Evolutionary conservation across 345 rosid genomes (phyloP).

Genomic region (Euphorbia lathyris): DNA sequence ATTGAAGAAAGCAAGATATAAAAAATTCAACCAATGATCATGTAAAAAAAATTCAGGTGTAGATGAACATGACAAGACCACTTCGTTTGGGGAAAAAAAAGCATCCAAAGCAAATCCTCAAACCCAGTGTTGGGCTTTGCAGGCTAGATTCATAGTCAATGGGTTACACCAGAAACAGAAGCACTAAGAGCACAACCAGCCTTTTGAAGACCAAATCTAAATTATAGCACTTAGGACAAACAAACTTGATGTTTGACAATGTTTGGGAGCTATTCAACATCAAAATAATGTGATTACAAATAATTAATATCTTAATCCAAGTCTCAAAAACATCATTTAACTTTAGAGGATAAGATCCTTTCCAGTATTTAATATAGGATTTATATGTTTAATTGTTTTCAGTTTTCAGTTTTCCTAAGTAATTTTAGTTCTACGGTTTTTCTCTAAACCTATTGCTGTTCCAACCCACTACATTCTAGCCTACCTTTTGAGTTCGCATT

Average conservation of each 20-base stretch:
- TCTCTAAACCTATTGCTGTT: neutral
- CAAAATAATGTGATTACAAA: neutral
- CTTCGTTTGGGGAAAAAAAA: neutral
- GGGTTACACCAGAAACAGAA: neutral
- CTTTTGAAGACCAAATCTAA: neutral
- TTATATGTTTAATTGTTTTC: neutral
- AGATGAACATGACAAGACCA: neutral
- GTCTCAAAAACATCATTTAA: neutral
- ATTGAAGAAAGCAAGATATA: neutral
- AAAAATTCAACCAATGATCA: neutral
- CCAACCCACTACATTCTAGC: neutral
- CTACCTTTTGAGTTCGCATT: neutral
- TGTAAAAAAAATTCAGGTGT: neutral
- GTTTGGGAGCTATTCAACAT: neutral
- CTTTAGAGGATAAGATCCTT: neutral
- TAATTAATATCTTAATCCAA: neutral
- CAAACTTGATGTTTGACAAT: neutral
- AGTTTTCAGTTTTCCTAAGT: no score
- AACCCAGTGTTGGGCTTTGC: neutral
- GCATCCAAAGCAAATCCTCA: neutral
- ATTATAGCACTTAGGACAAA: neutral
- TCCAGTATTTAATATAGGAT: neutral
- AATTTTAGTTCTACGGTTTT: neutral
- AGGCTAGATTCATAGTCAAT: neutral
- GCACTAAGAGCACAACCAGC: neutral